Base-by-base conservation (phyloP, 805 yeast genomes). In the Candida nanaspora region DNA sequence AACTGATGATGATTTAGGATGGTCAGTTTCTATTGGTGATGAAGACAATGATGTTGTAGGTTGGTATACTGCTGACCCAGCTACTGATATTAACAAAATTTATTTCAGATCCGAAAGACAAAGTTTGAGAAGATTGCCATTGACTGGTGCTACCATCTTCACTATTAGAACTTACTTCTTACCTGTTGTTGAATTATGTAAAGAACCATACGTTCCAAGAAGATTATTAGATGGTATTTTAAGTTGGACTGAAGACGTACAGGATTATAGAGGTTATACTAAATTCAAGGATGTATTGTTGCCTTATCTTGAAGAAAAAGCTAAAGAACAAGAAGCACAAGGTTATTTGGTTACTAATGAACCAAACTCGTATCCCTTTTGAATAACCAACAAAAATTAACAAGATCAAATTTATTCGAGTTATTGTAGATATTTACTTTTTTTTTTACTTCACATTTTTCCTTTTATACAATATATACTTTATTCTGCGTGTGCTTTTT, bases 91-190 rank as follows among this genome's bases (percentile, higher is more conserved):
- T 8, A 61, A 59, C 15, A 68, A 69, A 43, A 54, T 80, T 26
- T 74, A 70, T 56, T 78, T 70, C 57, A 68, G 86, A 47, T 74
- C 81, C 22, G 86, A 80, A 53, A 64, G 86, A 56, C 86, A 80
- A 53, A 68, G 80, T 36, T 62, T 80, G 39, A 66, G 85, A 49
- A 65, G 82, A 50, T 62, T 80, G 42, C 86, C 86, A 13, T 59
- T 67, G 30, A 57, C 76, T 3, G 85, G 86, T 10, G 81, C 73
- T 11, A 62, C 69, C 19, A 59, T 74, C 2, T 80, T 80, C 58
- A 80, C 85, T 19, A 66, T 80, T 37, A 64, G 86, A 49, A 80
- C 86, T 1, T 80, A 80, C 50, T 78, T 80, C 55, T 49, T 70
- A 19, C 83, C 84, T 7, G 51, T 80, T 25, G 59, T 63, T 3